These are phyloP conservation scores for Shiraia bambusicola DNA, from an alignment of 2,329 filamentous ascomycete genomes.

Conservation along the genomic window DNA sequence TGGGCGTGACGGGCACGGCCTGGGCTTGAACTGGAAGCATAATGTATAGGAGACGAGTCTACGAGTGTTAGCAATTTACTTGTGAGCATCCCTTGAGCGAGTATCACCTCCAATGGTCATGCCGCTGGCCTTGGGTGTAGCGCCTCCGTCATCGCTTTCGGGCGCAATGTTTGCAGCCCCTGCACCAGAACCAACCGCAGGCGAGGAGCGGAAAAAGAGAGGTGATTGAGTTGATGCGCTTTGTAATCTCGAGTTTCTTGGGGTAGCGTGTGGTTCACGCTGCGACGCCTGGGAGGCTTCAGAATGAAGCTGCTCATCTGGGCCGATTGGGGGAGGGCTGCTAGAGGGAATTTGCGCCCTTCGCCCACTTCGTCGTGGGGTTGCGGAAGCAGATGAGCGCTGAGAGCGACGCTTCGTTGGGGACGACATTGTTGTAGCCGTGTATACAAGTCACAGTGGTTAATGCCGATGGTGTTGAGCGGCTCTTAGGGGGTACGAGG, in stretches of 20 bases:
- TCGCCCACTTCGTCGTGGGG: conserved; percentile 57
- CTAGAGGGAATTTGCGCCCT: conserved; percentile 56
- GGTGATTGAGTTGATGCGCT: conserved; percentile 64
- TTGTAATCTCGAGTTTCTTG: conserved; percentile 48
- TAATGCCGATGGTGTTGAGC: conserved; percentile 7
- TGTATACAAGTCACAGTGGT: conserved; percentile 8
- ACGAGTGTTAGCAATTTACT: conserved; percentile 15
- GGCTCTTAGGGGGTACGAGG: conserved; percentile 15
- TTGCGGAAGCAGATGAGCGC: conserved; percentile 57
- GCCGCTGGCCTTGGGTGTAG: conserved; percentile 69
- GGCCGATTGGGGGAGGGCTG: conserved; percentile 48
- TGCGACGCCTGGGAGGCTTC: conserved; percentile 46
- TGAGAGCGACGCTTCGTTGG: conserved; percentile 58
- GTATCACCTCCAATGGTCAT: conserved; percentile 63
- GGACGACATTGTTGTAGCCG: conserved; percentile 58
- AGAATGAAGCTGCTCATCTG: conserved; percentile 47
- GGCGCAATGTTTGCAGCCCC: conserved; percentile 44
- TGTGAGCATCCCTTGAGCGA: too few relatives aligned
- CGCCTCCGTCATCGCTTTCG: conserved; percentile 59
- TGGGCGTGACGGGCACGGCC: conserved; percentile 60
- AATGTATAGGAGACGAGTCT: conserved; percentile 93
- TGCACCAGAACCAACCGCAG: conserved; percentile 48
- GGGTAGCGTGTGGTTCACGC: conserved; percentile 48
- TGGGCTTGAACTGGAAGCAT: conserved; percentile 86
- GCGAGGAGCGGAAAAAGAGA: conserved; percentile 71